Conservation (phyloP, 1,284 basidiomycete genomes). For the Tylopilus sp. region DNA sequence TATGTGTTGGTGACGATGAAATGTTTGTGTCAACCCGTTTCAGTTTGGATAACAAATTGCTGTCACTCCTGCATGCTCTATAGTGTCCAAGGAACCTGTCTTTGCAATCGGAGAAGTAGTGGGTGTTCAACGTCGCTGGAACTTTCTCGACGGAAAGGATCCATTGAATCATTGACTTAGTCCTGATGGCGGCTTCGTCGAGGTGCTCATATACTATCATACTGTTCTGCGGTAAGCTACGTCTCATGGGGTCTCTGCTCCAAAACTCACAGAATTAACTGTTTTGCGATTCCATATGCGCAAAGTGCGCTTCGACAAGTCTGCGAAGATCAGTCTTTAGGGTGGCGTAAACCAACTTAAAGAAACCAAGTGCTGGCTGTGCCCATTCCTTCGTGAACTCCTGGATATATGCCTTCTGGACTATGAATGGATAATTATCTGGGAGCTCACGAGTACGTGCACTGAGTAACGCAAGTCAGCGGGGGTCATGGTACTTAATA, state of each 20-base stretch:
- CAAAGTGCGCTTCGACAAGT: slow-evolving; percentile 60
- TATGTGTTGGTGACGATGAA: no score
- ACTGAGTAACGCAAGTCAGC: slow-evolving; percentile 43
- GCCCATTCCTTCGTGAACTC: slow-evolving; percentile 60
- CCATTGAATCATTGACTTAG: background rate
- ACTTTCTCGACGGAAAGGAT: background rate
- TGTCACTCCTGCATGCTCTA: background rate
- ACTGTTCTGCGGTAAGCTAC: no score
- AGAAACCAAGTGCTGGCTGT: slow-evolving; percentile 55
- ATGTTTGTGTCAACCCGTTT: no score
- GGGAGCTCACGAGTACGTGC: slow-evolving; percentile 75
- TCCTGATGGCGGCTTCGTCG: background rate
- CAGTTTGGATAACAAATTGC: no score
- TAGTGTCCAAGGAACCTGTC: background rate
- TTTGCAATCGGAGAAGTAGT: background rate
- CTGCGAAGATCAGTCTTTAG: slow-evolving; percentile 50
- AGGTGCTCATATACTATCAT: background rate
- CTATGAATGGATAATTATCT: slow-evolving; percentile 69
- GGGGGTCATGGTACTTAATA: background rate
- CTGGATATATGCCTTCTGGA: slow-evolving; percentile 62
- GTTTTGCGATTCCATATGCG: slow-evolving; percentile 63
- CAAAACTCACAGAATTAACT: slow-evolving; percentile 20
- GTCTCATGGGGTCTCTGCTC: no score
- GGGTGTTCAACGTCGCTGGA: background rate
- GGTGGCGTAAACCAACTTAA: slow-evolving; percentile 53